Conservation (phyloP, 2,329 filamentous ascomycete species). For the Xylaria sp. region DNA sequence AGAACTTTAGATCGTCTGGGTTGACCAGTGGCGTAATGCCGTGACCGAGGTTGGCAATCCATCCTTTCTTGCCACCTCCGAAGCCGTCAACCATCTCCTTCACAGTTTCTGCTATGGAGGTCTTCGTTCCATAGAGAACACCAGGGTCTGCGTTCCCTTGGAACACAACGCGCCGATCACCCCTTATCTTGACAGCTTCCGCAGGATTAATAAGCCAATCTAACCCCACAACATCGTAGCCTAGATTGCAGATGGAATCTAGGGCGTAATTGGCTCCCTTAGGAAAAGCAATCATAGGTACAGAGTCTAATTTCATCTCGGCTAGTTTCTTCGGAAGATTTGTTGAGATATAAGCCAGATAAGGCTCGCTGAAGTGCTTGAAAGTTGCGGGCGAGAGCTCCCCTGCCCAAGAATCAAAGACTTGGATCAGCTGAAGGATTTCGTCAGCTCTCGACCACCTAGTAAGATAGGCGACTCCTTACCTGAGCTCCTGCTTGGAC, state of each 20-base stretch:
- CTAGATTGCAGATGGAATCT: slow-evolving; percentile 81
- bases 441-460: background rate
- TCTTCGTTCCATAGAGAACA: slow-evolving; percentile 81
- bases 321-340: slow-evolving; percentile 75
- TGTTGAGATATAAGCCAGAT: slow-evolving; percentile 80
- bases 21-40: slow-evolving; percentile 96
- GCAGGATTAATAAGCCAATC: slow-evolving; percentile 94
- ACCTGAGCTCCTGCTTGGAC: slow-evolving; percentile 91
- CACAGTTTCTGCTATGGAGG: slow-evolving; percentile 80
- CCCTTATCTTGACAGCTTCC: slow-evolving; percentile 78
- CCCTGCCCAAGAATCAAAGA: slow-evolving; percentile 98
- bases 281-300: slow-evolving; percentile 97
- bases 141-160: slow-evolving; percentile 97
- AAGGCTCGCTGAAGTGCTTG: slow-evolving; percentile 82
- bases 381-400: slow-evolving; percentile 87
- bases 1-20: slow-evolving; percentile 90
- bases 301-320: slow-evolving; percentile 74
- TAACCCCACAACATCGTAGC: slow-evolving; percentile 90
- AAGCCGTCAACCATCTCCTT: slow-evolving; percentile 89
- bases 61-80: slow-evolving; percentile 74
- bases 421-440: slow-evolving; percentile 72
- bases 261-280: slow-evolving; percentile 97
- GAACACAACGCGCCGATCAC: slow-evolving; percentile 73
- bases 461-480: slow-evolving; percentile 30
- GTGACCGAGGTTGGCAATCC: slow-evolving; percentile 96